These are phyloP conservation scores for Wickerhamomyces hampshirensis DNA, from an alignment of 805 yeast genomes.

Conservation along the genomic window DNA sequence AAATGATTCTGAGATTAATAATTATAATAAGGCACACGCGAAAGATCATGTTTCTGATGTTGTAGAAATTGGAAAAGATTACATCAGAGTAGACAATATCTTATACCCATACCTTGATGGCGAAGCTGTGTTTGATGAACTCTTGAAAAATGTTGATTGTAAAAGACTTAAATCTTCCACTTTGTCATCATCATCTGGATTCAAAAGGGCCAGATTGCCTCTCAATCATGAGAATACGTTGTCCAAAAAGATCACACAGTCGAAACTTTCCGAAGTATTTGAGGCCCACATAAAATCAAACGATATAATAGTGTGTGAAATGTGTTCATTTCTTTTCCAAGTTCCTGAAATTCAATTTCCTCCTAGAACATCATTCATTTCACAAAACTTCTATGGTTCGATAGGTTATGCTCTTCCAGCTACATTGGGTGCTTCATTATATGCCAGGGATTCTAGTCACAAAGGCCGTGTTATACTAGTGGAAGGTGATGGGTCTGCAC, in stretches of 20 bases:
- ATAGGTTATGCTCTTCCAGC: conserved; percentile 65
- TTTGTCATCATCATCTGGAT: too few species aligned
- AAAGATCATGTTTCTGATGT: conserved; percentile 14
- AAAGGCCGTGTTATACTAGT: conserved; percentile 46
- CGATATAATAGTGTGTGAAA: conserved; percentile 56
- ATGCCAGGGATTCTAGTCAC: conserved; percentile 39
- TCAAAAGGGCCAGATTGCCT: too few species aligned
- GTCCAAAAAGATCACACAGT: conserved; percentile 7
- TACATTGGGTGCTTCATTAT: conserved; percentile 56
- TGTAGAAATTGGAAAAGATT: conserved; percentile 23
- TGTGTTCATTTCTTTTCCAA: conserved; percentile 65
- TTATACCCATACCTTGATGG: conserved; percentile 15
- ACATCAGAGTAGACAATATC: conserved; percentile 16
- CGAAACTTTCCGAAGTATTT: conserved; percentile 46
- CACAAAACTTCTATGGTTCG: conserved; percentile 64
- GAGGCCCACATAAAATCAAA: conserved; percentile 48
- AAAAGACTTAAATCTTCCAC: too few species aligned
- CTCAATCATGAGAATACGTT: too few species aligned
- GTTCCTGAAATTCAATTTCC: conserved; percentile 55
- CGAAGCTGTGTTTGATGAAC: conserved; percentile 14
- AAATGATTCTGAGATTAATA: conserved; percentile 55
- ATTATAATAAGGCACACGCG: conserved; percentile 8
- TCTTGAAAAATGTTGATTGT: conserved; percentile 9
- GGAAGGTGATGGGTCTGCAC: conserved; percentile 68
- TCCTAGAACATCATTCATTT: conserved; percentile 42